Percentiles rank a stretch among this genome's conserved stretches.
Evolutionary conservation across 345 rosid species (phyloP).

Genomic region (Eucalyptus erythrocorys): DNA sequence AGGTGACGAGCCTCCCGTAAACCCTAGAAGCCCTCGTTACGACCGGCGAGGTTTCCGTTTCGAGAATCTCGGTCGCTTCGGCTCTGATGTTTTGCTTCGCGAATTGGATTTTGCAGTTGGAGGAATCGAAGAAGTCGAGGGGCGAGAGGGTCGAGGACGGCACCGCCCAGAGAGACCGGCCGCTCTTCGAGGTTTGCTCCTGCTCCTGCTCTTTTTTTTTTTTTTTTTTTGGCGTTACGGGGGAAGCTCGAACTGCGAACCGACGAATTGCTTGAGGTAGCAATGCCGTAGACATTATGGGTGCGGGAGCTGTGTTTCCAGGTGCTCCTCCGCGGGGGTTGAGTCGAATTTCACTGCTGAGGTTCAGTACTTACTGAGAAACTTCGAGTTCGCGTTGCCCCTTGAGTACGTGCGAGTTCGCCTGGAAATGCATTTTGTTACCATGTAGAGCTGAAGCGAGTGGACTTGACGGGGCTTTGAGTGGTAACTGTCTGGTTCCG

Average conservation of each 20-base stretch:
- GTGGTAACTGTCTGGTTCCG: not conserved
- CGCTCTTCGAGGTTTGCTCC: constrained; percentile 58
- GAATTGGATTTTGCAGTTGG: constrained; percentile 35
- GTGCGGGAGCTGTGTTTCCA: not conserved
- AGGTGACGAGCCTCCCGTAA: constrained; percentile 19
- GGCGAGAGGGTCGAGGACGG: constrained; percentile 96
- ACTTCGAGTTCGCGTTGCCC: not conserved
- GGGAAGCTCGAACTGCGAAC: not conserved
- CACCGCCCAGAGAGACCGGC: constrained; percentile 85
- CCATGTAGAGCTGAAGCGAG: not conserved
- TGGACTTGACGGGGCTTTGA: not conserved
- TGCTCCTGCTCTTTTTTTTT: accelerated
- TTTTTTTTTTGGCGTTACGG: not conserved
- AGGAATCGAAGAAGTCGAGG: constrained; percentile 72
- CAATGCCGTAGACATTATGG: not conserved
- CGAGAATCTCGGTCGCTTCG: not conserved
- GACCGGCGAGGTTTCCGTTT: not conserved
- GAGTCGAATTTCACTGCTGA: not conserved
- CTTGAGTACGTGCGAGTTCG: not conserved
- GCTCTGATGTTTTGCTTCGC: not conserved
- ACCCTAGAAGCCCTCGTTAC: not conserved
- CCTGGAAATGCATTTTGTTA: not conserved
- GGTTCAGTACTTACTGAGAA: not conserved
- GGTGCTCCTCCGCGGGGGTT: not conserved
- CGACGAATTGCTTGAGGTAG: not conserved